phyloP scores from a whole-genome alignment of 176 grass and related monocot genomes.

The Themeda triandra region DNA sequence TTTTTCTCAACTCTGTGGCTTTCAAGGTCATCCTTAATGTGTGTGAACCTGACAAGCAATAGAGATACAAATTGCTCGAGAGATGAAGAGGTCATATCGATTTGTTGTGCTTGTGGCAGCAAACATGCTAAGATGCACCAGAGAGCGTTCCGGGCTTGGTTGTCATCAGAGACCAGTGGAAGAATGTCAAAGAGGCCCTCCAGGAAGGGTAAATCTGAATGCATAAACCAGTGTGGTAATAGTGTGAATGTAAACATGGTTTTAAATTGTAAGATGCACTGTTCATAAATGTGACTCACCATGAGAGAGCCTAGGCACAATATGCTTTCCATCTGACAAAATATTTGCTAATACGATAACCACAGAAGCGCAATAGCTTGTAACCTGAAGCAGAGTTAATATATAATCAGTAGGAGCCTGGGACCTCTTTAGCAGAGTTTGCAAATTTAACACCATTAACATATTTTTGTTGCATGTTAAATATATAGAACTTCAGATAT shows the following conservation, averaged over 20 bases:
- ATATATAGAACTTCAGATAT: slow-evolving; percentile 11
- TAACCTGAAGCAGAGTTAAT: slow-evolving; percentile 49
- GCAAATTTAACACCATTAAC: not conserved
- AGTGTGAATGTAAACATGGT: slow-evolving; percentile 16
- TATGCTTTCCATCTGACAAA: slow-evolving; percentile 65
- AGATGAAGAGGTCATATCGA: slow-evolving; percentile 27
- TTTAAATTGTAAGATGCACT: slow-evolving; percentile 24
- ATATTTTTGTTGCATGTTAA: not conserved
- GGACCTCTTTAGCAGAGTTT: slow-evolving; percentile 32
- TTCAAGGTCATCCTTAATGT: slow-evolving; percentile 68
- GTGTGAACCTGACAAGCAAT: slow-evolving; percentile 51
- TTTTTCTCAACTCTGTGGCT: slow-evolving; percentile 38
- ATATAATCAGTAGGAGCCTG: not conserved
- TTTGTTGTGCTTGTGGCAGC: slow-evolving; percentile 35
- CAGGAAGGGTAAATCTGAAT: slow-evolving; percentile 68
- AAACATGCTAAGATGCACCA: slow-evolving; percentile 69
- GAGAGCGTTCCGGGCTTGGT: slow-evolving; percentile 58
- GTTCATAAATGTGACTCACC: slow-evolving; percentile 49
- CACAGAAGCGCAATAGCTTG: slow-evolving; percentile 51
- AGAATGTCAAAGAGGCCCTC: slow-evolving; percentile 70
- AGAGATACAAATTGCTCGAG: slow-evolving; percentile 45
- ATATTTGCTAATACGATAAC: slow-evolving; percentile 86
- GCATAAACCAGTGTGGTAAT: slow-evolving; percentile 14
- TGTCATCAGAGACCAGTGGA: slow-evolving; percentile 62
- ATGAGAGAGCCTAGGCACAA: slow-evolving; percentile 39